These are phyloP conservation scores for Glomus cerebriforme DNA, from an alignment of 192 early-diverging fungal genomes.

Conservation along the genomic window DNA sequence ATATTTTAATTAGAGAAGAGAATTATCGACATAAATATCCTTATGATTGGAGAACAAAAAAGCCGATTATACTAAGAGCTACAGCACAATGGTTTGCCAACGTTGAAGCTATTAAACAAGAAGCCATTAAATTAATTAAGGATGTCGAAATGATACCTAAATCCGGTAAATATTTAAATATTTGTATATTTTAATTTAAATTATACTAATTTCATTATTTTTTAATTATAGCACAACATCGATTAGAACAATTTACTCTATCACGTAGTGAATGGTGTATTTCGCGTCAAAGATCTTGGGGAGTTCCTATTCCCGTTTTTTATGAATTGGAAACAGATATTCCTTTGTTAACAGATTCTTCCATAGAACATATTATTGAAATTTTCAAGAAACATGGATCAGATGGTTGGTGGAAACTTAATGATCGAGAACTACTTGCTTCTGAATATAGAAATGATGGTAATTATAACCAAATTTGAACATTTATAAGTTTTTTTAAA, in stretches of 20 bases:
- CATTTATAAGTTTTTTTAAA: neutral
- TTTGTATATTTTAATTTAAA: neutral
- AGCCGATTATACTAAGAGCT: constrained; percentile 77
- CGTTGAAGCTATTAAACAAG: constrained; percentile 60
- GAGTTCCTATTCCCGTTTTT: constrained; percentile 78
- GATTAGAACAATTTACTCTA: constrained; percentile 65
- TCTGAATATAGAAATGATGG: constrained; percentile 59
- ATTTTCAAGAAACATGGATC: constrained; percentile 59
- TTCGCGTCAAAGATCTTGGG: constrained; percentile 80
- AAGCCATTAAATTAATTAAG: constrained; percentile 58
- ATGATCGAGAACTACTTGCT: constrained; percentile 61
- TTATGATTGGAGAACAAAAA: constrained; percentile 84
- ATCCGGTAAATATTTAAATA: constrained; percentile 35
- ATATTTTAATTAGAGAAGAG: constrained; percentile 51
- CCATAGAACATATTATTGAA: constrained; percentile 65
- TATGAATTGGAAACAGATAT: constrained; percentile 64
- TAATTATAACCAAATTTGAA: neutral
- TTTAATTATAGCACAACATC: constrained; percentile 34
- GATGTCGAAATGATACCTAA: constrained; percentile 64
- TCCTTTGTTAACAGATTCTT: constrained; percentile 63
- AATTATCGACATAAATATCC: constrained; percentile 74
- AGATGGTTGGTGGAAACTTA: constrained; percentile 72
- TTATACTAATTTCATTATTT: neutral
- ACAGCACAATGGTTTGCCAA: constrained; percentile 87
- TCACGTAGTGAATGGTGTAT: constrained; percentile 83